Evolutionary conservation across 805 yeast species (phyloP).

Genomic region (Ogataea parapolymorpha): DNA sequence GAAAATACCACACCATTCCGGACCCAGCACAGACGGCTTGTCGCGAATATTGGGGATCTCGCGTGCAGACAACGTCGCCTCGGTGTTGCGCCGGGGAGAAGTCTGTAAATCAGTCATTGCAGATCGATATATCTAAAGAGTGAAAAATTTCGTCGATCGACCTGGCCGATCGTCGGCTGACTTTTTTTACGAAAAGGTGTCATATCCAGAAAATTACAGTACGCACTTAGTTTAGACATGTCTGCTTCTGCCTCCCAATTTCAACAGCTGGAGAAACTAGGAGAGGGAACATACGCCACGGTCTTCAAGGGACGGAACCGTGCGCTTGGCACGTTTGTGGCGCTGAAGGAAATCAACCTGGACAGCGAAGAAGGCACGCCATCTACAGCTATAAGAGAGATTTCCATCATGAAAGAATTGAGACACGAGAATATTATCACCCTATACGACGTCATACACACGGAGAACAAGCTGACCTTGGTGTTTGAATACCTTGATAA

Average conservation of each 20-base stretch:
- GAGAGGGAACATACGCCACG: constrained; percentile 98
- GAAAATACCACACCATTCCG: constrained; percentile 61
- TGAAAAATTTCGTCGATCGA: constrained; percentile 11
- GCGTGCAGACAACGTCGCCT: constrained; percentile 24
- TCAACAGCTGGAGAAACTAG: constrained; percentile 71
- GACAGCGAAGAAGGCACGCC: constrained; percentile 99
- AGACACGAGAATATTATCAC: constrained; percentile 92
- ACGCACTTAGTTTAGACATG: constrained; percentile 16
- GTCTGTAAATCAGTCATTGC: constrained; percentile 3
- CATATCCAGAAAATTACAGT: constrained; percentile 2
- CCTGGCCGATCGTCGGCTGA: constrained; percentile 8
- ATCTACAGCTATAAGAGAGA: constrained; percentile 95
- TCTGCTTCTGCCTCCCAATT: constrained; percentile 40
- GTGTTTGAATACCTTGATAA: constrained; percentile 93
- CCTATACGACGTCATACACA: constrained; percentile 91
- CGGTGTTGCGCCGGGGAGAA: constrained; percentile 16
- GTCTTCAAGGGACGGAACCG: constrained; percentile 92
- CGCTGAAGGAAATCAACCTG: constrained; percentile 88
- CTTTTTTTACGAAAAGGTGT: constrained; percentile 9
- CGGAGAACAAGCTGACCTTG: constrained; percentile 90
- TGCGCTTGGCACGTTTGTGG: constrained; percentile 85
- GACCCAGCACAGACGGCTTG: constrained; percentile 47
- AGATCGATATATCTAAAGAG: neutral
- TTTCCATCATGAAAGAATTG: constrained; percentile 90
- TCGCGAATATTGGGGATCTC: constrained; percentile 39